Percentiles rank a stretch among this genome's conserved stretches.
phyloP scores from a whole-genome alignment of 2,329 filamentous ascomycete genomes.

The Sporothrix inflata region DNA sequence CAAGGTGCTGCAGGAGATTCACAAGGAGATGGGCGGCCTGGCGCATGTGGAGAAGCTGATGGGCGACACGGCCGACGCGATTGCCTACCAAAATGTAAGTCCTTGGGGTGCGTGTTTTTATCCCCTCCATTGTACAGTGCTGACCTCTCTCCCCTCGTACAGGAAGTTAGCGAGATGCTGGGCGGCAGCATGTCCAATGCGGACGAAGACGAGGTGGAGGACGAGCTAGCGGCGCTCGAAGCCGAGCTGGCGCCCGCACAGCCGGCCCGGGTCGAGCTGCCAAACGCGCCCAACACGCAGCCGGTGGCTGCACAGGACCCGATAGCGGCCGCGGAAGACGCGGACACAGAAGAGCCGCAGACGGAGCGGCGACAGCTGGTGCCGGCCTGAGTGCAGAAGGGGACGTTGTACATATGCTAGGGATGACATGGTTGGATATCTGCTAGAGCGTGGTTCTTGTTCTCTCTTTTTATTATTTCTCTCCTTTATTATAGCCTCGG shows the following conservation, averaged over 20 bases:
- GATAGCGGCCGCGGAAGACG: background rate
- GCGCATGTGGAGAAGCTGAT: slow-evolving; percentile 94
- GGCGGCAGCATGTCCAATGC: slow-evolving; percentile 86
- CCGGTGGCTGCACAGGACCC: slow-evolving; percentile 10
- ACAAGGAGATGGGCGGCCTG: slow-evolving; percentile 93
- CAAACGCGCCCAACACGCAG: slow-evolving; percentile 58
- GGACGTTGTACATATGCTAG: slow-evolving; percentile 8
- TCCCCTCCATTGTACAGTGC: background rate
- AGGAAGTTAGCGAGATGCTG: slow-evolving; percentile 93
- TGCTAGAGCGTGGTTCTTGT: background rate
- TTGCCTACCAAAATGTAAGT: slow-evolving; percentile 83
- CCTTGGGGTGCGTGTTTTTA: background rate
- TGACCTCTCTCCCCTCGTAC: background rate
- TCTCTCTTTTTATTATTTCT: background rate
- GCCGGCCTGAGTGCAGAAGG: slow-evolving; percentile 28
- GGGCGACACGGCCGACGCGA: slow-evolving; percentile 87
- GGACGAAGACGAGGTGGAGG: slow-evolving; percentile 97
- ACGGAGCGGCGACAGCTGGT: slow-evolving; percentile 30
- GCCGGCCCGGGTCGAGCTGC: slow-evolving; percentile 44
- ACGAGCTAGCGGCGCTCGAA: slow-evolving; percentile 84
- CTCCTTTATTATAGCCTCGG: slow-evolving; percentile 8
- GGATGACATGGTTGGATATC: background rate
- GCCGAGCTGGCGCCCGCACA: slow-evolving; percentile 51
- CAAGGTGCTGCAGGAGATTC: slow-evolving; percentile 84
- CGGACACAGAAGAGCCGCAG: slow-evolving; percentile 20